phyloP scores from a whole-genome alignment of 441 rosid genomes.

The Pelargonium citronellum region DNA sequence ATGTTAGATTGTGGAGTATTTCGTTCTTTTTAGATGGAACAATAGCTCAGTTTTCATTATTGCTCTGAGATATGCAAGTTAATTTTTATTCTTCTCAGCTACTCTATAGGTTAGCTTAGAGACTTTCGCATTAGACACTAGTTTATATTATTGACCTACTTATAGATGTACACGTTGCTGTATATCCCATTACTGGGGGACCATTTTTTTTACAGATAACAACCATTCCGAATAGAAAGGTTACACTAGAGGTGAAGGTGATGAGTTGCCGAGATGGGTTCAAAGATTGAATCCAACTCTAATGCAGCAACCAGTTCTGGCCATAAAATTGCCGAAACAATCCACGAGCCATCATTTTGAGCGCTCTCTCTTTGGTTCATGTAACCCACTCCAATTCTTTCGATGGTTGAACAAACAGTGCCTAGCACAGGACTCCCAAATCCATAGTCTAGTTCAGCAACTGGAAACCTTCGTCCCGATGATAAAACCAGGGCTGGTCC shows the following conservation, averaged over 20 bases:
- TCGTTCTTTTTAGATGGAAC: background rate
- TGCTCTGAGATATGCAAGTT: background rate
- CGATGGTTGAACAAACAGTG: conserved; percentile 51
- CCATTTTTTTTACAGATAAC: background rate
- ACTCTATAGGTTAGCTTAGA: background rate
- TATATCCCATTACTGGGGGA: background rate
- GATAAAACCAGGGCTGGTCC: conserved; percentile 72
- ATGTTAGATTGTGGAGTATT: background rate
- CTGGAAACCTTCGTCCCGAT: conserved; percentile 66
- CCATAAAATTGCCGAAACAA: conserved; percentile 68
- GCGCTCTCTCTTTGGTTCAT: conserved; percentile 81
- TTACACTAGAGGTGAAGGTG: conserved; percentile 38
- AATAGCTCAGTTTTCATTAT: background rate
- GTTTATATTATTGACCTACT: background rate
- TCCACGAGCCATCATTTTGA: conserved; percentile 63
- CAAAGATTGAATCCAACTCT: conserved; percentile 66
- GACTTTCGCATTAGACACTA: background rate
- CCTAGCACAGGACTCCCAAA: conserved; percentile 71
- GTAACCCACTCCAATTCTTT: conserved; percentile 65
- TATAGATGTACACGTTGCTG: background rate
- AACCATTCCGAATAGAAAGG: background rate
- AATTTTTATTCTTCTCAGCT: background rate
- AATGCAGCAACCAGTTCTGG: conserved; percentile 60
- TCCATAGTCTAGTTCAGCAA: conserved; percentile 68
- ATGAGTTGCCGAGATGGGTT: conserved; percentile 57